A percentile compares a stretch with the other conserved stretches of the same genome.
Evolutionary conservation across 2,329 filamentous ascomycete species (phyloP).

Genomic region (Aureobasidium sp.): DNA sequence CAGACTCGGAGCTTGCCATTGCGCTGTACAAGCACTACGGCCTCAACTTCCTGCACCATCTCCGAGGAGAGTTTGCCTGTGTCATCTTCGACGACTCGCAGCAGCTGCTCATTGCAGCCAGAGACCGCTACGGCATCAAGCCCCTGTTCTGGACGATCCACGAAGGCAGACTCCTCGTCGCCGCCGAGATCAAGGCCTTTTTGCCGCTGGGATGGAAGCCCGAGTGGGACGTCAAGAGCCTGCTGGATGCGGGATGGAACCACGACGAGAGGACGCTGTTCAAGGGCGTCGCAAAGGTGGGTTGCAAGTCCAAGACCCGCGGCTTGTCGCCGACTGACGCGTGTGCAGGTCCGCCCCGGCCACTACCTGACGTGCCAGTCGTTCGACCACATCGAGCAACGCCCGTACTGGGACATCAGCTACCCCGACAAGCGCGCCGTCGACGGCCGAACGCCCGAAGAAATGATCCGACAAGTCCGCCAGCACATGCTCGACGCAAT

Average conservation of each 20-base stretch:
- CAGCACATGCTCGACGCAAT: conserved; percentile 46
- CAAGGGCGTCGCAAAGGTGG: conserved; percentile 40
- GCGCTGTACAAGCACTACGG: conserved; percentile 48
- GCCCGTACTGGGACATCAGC: conserved; percentile 48
- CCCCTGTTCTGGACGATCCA: conserved; percentile 47
- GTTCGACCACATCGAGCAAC: conserved; percentile 33
- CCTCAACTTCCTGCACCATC: conserved; percentile 37
- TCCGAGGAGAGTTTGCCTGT: conserved; percentile 51
- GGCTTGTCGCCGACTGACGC: background rate
- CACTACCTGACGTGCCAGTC: conserved; percentile 38
- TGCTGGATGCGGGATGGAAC: conserved; percentile 40
- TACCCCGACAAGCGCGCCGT: conserved; percentile 44
- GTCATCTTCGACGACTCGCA: conserved; percentile 44
- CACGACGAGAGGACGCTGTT: conserved; percentile 45
- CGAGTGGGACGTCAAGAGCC: conserved; percentile 46
- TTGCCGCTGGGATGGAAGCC: conserved; percentile 45
- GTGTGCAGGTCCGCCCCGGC: conserved; percentile 37
- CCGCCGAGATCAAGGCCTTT: conserved; percentile 50
- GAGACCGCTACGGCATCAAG: conserved; percentile 53
- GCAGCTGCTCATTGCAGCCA: conserved; percentile 40
- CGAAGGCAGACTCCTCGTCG: conserved; percentile 38
- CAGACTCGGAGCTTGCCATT: conserved; percentile 48
- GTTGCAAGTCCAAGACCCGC: background rate
- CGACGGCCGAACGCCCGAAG: conserved; percentile 42
- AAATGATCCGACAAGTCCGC: conserved; percentile 46